phyloP scores from a whole-genome alignment of 225 moss, liverwort and hornwort genomes.

The Marchantia paleacea region DNA sequence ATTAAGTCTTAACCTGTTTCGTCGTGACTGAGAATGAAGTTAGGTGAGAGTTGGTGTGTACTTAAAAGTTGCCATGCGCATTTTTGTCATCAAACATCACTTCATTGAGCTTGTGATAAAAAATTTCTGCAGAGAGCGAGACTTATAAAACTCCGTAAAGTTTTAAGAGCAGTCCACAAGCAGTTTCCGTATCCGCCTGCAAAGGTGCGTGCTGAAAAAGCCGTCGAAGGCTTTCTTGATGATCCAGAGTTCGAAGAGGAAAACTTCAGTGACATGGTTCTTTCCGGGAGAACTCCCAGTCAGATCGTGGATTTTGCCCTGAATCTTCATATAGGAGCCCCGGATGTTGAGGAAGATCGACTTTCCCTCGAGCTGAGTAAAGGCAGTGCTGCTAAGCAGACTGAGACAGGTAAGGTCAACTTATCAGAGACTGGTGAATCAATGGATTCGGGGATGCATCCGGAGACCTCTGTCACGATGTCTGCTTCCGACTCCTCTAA shows the following conservation, averaged over 20 bases:
- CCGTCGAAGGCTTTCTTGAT: slow-evolving; percentile 76
- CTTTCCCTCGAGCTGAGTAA: slow-evolving; percentile 17
- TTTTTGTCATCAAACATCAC: background rate
- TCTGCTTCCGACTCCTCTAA: background rate
- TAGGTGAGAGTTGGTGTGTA: background rate
- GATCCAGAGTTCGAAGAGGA: slow-evolving; percentile 83
- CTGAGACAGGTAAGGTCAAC: background rate
- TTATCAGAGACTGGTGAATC: background rate
- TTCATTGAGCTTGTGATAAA: background rate
- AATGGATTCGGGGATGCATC: background rate
- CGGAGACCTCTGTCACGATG: background rate
- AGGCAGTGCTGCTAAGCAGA: slow-evolving; percentile 33
- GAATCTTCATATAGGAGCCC: slow-evolving; percentile 21
- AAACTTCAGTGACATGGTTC: slow-evolving; percentile 54
- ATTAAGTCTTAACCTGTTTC: background rate
- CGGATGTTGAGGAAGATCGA: slow-evolving; percentile 9
- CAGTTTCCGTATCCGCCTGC: slow-evolving; percentile 81
- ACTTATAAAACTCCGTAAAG: slow-evolving; percentile 83
- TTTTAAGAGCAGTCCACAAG: slow-evolving; percentile 84
- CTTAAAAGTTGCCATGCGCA: background rate
- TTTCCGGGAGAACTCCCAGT: slow-evolving; percentile 46
- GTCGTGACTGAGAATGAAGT: background rate
- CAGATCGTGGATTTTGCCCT: slow-evolving; percentile 58
- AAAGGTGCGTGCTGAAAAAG: slow-evolving; percentile 58
- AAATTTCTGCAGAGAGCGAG: slow-evolving; percentile 66